Conservation (phyloP, 1,284 basidiomycete genomes). For the Pascua guehoae region DNA sequence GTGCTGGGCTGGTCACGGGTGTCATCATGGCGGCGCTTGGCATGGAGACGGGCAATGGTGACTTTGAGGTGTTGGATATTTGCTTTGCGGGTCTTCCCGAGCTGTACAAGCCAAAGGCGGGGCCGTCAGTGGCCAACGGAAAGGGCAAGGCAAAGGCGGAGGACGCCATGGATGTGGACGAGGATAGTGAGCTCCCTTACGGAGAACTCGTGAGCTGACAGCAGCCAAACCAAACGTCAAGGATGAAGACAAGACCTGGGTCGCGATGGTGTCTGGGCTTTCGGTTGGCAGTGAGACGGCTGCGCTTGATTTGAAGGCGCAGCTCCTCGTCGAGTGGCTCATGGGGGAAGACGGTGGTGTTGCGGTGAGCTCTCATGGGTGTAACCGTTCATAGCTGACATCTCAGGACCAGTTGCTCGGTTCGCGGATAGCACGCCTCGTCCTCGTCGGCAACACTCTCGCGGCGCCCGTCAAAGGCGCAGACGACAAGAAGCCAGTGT, state of each 20-base stretch:
- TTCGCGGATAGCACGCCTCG: constrained; percentile 69
- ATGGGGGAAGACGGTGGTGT: constrained; percentile 73
- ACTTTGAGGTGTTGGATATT: constrained; percentile 91
- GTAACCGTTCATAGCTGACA: not conserved
- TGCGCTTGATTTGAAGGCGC: constrained; percentile 65
- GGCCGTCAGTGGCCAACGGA: constrained; percentile 30
- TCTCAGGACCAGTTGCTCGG: constrained; percentile 60
- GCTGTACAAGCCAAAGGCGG: constrained; percentile 46
- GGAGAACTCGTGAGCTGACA: constrained; percentile 11
- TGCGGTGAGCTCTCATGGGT: constrained; percentile 50
- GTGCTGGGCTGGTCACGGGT: constrained; percentile 70
- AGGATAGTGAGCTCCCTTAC: not conserved
- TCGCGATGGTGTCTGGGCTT: constrained; percentile 81
- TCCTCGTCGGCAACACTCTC: constrained; percentile 84
- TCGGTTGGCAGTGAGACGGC: constrained; percentile 59
- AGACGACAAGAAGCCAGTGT: constrained; percentile 58
- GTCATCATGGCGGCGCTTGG: constrained; percentile 87
- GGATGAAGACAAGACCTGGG: constrained; percentile 59
- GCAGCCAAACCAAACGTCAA: constrained; percentile 13
- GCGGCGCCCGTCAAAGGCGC: constrained; percentile 54
- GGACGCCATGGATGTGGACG: constrained; percentile 28
- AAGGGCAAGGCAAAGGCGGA: constrained; percentile 45
- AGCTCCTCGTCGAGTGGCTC: constrained; percentile 82
- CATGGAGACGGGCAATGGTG: constrained; percentile 79
- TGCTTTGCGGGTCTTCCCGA: constrained; percentile 79